Evolutionary conservation across 1,284 basidiomycete genomes (phyloP).

Genomic region (Tetrapyrgos nigripes): DNA sequence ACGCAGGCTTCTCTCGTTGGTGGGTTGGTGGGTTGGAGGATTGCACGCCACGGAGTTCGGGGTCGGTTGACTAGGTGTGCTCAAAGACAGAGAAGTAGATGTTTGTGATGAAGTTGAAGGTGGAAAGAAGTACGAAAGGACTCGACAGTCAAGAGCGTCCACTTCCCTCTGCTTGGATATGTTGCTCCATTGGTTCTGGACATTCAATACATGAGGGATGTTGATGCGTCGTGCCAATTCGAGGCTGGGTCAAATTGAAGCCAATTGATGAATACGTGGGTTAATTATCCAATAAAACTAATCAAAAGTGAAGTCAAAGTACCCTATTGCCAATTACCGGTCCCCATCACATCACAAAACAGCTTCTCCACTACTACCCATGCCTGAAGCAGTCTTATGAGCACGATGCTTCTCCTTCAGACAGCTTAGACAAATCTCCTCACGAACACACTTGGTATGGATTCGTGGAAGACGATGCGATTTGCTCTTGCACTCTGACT

Average conservation of each 20-base stretch:
- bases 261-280: too few relatives aligned
- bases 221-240: too few relatives aligned
- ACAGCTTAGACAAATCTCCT: too few relatives aligned
- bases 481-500: slow-evolving; percentile 5
- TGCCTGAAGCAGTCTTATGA: too few relatives aligned
- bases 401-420: too few relatives aligned
- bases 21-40: not conserved
- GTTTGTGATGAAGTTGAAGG: not conserved
- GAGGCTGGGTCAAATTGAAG: too few relatives aligned
- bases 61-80: not conserved
- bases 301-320: too few relatives aligned
- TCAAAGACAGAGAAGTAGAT: not conserved
- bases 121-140: not conserved
- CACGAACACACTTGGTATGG: not conserved
- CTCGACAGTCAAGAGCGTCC: not conserved
- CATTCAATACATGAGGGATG: not conserved
- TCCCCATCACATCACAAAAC: too few relatives aligned
- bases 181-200: not conserved
- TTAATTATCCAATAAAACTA: too few relatives aligned
- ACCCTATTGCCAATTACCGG: too few relatives aligned
- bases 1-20: not conserved
- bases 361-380: too few relatives aligned
- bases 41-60: not conserved
- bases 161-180: too few relatives aligned
- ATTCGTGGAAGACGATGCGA: not conserved